phyloP scores from a whole-genome alignment of 805 yeast species.

The Barnettozyma sp. region DNA sequence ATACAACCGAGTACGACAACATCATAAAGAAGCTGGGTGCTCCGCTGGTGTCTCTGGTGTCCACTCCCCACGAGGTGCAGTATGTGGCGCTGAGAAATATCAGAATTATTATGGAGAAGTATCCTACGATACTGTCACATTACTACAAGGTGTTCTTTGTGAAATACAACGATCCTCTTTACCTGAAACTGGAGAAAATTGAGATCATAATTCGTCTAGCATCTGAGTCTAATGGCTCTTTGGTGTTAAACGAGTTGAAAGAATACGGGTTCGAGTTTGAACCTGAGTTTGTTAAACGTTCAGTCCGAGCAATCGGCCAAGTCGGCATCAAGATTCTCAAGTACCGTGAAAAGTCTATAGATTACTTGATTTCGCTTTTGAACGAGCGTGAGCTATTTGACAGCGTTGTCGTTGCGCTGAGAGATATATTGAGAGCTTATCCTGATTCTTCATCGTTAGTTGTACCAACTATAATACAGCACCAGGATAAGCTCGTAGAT shows the following conservation, averaged over 20 bases:
- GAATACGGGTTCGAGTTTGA: conserved; percentile 86
- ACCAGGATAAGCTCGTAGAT: conserved; percentile 41
- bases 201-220: conserved; percentile 69
- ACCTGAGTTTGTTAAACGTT: conserved; percentile 60
- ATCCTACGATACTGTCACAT: conserved; percentile 68
- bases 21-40: conserved; percentile 69
- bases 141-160: conserved; percentile 88
- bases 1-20: conserved; percentile 30
- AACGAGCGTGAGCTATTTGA: conserved; percentile 61
- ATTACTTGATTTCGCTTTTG: conserved; percentile 49
- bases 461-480: conserved; percentile 46
- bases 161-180: conserved; percentile 78
- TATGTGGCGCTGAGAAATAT: conserved; percentile 89
- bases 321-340: conserved; percentile 58
- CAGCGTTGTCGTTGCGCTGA: conserved; percentile 54
- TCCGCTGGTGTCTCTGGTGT: conserved; percentile 80
- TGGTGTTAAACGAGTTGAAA: conserved; percentile 61
- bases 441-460: conserved; percentile 44
- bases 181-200: conserved; percentile 68
- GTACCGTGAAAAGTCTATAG: conserved; percentile 49
- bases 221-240: conserved; percentile 48
- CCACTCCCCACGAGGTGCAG: conserved; percentile 91
- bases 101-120: conserved; percentile 80
- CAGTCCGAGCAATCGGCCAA: conserved; percentile 64
- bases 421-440: conserved; percentile 60